Percentiles rank a stretch among this genome's conserved stretches.
Evolutionary conservation across 441 rosid species (phyloP).

Genomic region (Sinapis alba): DNA sequence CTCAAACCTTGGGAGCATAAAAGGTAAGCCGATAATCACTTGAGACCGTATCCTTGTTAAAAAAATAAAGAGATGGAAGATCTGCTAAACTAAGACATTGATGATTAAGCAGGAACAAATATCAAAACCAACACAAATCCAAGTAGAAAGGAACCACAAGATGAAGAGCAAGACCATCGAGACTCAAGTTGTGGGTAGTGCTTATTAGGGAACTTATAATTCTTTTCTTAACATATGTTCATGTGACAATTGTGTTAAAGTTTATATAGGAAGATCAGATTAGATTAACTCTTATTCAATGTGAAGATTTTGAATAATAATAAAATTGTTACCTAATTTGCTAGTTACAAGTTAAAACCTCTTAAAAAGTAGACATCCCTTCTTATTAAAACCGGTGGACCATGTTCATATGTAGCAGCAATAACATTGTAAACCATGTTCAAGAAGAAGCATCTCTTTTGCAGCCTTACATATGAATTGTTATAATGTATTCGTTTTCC

Average conservation of each 20-base stretch:
- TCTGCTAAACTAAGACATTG: constrained; percentile 1
- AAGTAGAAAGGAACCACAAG: constrained; percentile 13
- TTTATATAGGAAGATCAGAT: background rate
- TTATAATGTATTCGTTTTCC: constrained; percentile 11
- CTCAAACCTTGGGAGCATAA: constrained; percentile 54
- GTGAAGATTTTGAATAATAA: background rate
- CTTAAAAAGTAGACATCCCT: constrained; percentile 40
- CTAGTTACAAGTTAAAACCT: background rate
- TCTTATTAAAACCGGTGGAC: background rate
- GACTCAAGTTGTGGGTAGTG: constrained; percentile 16
- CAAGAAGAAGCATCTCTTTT: constrained; percentile 5
- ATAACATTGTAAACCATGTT: constrained; percentile 19
- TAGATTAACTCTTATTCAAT: constrained; percentile 1
- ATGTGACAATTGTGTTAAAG: background rate
- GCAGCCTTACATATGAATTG: constrained; percentile 18
- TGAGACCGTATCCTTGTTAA: background rate
- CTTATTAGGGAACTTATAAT: constrained; percentile 5
- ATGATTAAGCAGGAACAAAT: constrained; percentile 13
- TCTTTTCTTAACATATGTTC: background rate
- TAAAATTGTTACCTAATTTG: background rate
- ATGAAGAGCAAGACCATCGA: constrained; percentile 26
- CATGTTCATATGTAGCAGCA: background rate
- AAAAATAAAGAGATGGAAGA: background rate
- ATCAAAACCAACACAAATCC: constrained; percentile 14
- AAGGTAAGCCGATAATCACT: constrained; percentile 47